Evolutionary conservation across 805 yeast species (phyloP).

Genomic region (Kuraishia hungarica): DNA sequence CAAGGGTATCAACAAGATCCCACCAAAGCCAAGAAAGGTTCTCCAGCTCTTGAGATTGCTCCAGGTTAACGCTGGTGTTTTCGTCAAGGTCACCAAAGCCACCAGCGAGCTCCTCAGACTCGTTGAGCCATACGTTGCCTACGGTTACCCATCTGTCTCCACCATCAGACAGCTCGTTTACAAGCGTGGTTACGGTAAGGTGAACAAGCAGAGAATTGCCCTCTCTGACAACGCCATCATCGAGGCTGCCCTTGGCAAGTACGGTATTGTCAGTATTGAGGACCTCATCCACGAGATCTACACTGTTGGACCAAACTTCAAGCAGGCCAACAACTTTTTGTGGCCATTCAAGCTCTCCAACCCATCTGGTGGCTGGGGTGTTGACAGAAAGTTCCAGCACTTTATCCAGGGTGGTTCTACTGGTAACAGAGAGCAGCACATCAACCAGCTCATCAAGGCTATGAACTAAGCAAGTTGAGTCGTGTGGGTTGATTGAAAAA

Average conservation of each 20-base stretch:
- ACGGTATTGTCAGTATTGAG: slow-evolving; percentile 87
- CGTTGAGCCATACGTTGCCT: slow-evolving; percentile 94
- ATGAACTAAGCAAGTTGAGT: slow-evolving; percentile 64
- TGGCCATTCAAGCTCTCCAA: slow-evolving; percentile 97
- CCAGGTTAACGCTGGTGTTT: slow-evolving; percentile 92
- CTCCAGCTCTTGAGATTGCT: slow-evolving; percentile 87
- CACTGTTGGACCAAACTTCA: slow-evolving; percentile 98
- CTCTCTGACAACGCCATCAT: slow-evolving; percentile 81
- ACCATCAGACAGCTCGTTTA: slow-evolving; percentile 87
- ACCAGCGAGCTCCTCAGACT: slow-evolving; percentile 85
- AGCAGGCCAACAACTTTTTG: slow-evolving; percentile 96
- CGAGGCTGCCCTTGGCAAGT: slow-evolving; percentile 84
- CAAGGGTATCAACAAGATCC: slow-evolving; percentile 98
- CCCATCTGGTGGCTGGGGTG: slow-evolving; percentile 98
- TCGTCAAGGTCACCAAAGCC: slow-evolving; percentile 93
- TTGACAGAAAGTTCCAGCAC: slow-evolving; percentile 93
- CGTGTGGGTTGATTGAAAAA: background rate
- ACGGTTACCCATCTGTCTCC: slow-evolving; percentile 93
- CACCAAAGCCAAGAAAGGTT: slow-evolving; percentile 99
- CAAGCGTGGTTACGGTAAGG: slow-evolving; percentile 98
- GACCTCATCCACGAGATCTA: slow-evolving; percentile 93
- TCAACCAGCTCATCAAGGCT: slow-evolving; percentile 88
- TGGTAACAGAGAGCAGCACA: slow-evolving; percentile 96
- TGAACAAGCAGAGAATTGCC: slow-evolving; percentile 92
- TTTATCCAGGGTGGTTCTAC: slow-evolving; percentile 97